Evolutionary conservation across 2,329 filamentous ascomycete species (phyloP), one percentile per base, ranked within the genome.

Genomic region (Colletotrichum sojae): DNA sequence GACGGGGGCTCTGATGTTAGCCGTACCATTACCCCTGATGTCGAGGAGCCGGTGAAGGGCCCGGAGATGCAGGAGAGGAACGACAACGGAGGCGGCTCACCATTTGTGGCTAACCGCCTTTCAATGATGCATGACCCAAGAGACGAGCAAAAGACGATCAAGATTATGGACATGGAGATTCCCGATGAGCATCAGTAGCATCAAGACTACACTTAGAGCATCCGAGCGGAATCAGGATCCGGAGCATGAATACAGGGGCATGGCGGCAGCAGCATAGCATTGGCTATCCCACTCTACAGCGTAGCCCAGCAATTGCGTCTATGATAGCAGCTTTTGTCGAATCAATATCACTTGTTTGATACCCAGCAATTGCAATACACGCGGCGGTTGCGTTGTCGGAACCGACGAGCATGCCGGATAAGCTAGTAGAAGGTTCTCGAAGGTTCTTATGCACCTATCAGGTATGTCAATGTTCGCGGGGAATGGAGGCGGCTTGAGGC

Each of bases 1-100:
- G 16, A 71, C 73, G 48, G 64, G 63, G 18, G 63, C 49, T 22
- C 73, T 60, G 16, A 75, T 74, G 25, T 68, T 27, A 62, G 55
- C 20, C 63, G 63, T 10, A 73, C 65, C 15, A 58, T 73, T 6
- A 72, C 70, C 39, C 65, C 71, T n/a, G 63, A 71, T 49, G 10
- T 56, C 18, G 66, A 70, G 25, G 66, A 67, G 16, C 69, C 60
- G 15, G n/a, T 67, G 10, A 79, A 76, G 58, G 74, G 70, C n/a
- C 83, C 83, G 0, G 83, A 85, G 72, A 85, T 85, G 83, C 80
- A 83, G 71, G 83, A 85, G 70, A 79, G 81, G 36, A 70, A 71
- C 43, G 74, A 74, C 22, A 73, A 73, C 9, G 61, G 54, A 20
- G 61, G 40, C 48, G 52, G 71, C 13, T 71, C 71, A 5, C 73